Conservation (phyloP, 139 green algal genomes). For the Coelastrella sp. region DNA sequence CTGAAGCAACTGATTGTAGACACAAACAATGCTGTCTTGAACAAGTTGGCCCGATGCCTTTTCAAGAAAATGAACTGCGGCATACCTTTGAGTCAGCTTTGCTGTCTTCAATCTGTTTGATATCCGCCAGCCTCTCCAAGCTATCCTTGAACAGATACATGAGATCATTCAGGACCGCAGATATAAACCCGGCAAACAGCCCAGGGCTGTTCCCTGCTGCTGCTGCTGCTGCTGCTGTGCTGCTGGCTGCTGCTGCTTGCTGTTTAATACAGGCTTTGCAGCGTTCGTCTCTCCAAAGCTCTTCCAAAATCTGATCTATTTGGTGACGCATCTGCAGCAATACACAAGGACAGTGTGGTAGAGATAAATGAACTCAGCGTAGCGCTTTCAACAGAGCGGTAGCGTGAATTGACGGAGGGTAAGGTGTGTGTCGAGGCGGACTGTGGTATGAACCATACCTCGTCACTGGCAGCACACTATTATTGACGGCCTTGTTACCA, state of each 20-base stretch:
- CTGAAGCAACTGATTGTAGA: no score
- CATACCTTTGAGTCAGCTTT: conserved; percentile 58
- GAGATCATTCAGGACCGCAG: conserved; percentile 82
- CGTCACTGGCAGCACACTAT: no score
- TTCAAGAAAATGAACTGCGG: no score
- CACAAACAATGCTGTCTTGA: no score
- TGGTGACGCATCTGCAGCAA: conserved; percentile 43
- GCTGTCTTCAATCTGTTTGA: conserved; percentile 78
- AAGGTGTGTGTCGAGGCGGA: no score
- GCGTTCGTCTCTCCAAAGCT: conserved; percentile 81
- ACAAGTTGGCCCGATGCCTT: no score
- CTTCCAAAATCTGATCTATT: conserved; percentile 77
- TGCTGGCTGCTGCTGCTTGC: conserved; percentile 56
- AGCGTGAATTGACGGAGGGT: no score
- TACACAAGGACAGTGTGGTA: background rate
- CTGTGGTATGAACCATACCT: no score
- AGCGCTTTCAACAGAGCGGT: no score
- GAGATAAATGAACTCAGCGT: no score
- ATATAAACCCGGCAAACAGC: conserved; percentile 27
- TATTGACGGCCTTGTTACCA: no score
- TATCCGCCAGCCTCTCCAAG: conserved; percentile 76
- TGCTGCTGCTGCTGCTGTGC: no score
- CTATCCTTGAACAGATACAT: conserved; percentile 89
- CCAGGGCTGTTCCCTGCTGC: background rate
- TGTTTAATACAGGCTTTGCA: conserved; percentile 63